These are phyloP conservation scores for Dothideomycetes sp. DNA, from an alignment of 2,329 filamentous ascomycete genomes.

Conservation along the genomic window DNA sequence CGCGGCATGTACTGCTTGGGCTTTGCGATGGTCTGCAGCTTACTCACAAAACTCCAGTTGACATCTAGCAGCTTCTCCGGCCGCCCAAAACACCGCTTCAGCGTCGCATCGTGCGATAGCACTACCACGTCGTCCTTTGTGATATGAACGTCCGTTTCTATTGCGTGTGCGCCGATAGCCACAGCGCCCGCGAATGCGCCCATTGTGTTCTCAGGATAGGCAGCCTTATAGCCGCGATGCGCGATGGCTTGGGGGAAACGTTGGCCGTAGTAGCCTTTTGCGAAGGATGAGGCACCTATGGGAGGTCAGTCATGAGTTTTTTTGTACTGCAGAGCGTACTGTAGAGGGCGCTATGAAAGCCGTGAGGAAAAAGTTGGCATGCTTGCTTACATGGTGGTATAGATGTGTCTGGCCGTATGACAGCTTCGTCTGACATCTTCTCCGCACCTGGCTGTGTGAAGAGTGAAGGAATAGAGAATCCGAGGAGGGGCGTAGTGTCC, in stretches of 20 bases:
- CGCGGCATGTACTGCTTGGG: constrained; percentile 65
- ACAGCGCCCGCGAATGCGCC: constrained; percentile 65
- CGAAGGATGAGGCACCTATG: constrained; percentile 6
- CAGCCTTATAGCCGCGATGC: constrained; percentile 68
- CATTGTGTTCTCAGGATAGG: constrained; percentile 79
- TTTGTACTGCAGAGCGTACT: too few relatives aligned
- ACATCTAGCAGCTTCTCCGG: constrained; percentile 62
- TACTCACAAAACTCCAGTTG: constrained; percentile 62
- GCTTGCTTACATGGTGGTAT: constrained; percentile 9
- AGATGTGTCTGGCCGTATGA: constrained; percentile 1
- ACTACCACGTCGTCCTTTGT: constrained; percentile 76
- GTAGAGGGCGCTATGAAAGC: background rate
- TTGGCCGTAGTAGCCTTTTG: constrained; percentile 4
- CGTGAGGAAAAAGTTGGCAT: too few relatives aligned
- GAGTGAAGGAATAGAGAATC: constrained; percentile 6
- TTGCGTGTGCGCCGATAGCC: constrained; percentile 61
- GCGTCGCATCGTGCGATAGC: constrained; percentile 54
- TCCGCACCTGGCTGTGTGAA: constrained; percentile 10
- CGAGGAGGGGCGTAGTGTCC: constrained; percentile 7
- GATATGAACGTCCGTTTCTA: constrained; percentile 84
- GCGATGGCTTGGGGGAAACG: constrained; percentile 57
- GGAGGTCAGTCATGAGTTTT: background rate
- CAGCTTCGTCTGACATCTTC: constrained; percentile 10
- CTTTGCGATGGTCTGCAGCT: constrained; percentile 53
- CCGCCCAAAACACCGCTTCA: constrained; percentile 75